Percentiles rank a stretch among this genome's conserved stretches.
Evolutionary conservation across 2,329 filamentous ascomycete genomes (phyloP).

Genomic region (Orbilia oligospora): DNA sequence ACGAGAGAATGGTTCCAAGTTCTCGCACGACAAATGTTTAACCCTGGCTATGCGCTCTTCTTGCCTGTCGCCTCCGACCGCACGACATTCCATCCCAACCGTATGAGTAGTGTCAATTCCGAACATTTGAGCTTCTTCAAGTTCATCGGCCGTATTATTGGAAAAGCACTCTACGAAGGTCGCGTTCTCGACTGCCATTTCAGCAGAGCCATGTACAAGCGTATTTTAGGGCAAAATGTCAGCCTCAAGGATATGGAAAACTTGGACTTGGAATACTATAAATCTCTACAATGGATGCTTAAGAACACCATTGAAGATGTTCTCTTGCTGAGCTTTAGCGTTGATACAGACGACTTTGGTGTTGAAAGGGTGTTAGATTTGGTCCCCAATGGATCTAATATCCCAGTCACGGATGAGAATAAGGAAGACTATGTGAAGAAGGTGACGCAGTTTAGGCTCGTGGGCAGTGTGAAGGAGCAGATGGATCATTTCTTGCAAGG

Average conservation of each 20-base stretch:
- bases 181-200: constrained; percentile 98
- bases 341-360: constrained; percentile 94
- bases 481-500: constrained; percentile 93
- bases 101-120: constrained; percentile 90
- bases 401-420: constrained; percentile 96
- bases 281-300: constrained; percentile 97
- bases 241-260: constrained; percentile 99
- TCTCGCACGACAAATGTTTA: constrained; percentile 97
- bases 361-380: constrained; percentile 89
- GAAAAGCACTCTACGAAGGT: constrained; percentile 96
- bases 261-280: constrained; percentile 98
- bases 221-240: constrained; percentile 92
- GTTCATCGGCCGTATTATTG: constrained; percentile 98
- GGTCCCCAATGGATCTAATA: constrained; percentile 87
- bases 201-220: constrained; percentile 97
- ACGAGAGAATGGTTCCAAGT: constrained; percentile 99
- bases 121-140: constrained; percentile 99
- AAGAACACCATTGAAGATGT: constrained; percentile 99
- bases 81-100: constrained; percentile 98
- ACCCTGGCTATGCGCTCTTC: constrained; percentile 96
- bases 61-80: constrained; percentile 96
- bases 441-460: constrained; percentile 92
- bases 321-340: constrained; percentile 94
- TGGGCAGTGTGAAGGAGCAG: constrained; percentile 92
- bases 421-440: constrained; percentile 97